These are phyloP conservation scores for Jatropha curcas DNA, from an alignment of 345 rosid genomes.

Conservation along the genomic window DNA sequence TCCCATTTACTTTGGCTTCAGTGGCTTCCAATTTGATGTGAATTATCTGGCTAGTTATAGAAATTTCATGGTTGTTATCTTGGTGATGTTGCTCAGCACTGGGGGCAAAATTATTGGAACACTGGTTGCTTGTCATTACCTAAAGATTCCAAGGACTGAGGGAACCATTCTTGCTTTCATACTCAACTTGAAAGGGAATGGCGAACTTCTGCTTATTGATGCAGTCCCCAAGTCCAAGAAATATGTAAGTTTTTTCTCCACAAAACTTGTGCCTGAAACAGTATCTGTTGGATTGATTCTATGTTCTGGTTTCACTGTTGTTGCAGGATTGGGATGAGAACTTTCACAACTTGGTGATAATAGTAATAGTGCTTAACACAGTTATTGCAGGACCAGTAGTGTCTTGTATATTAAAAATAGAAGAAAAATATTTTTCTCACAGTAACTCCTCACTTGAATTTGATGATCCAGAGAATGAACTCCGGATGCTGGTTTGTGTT, in stretches of 20 bases:
- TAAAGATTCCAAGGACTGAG: constrained; percentile 52
- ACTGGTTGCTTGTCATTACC: constrained; percentile 47
- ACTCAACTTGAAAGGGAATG: constrained; percentile 69
- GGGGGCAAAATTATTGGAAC: constrained; percentile 60
- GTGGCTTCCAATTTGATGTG: constrained; percentile 63
- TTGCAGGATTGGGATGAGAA: constrained; percentile 38
- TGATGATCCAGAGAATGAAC: constrained; percentile 51
- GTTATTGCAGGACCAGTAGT: constrained; percentile 53
- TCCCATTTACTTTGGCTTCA: constrained; percentile 76
- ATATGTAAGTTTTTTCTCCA: constrained; percentile 15
- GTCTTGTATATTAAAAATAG: constrained; percentile 40
- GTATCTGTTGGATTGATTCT: not conserved
- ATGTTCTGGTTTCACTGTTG: not conserved
- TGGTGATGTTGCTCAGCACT: constrained; percentile 44
- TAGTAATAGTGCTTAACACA: constrained; percentile 57
- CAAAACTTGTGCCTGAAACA: not conserved
- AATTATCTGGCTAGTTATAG: not conserved
- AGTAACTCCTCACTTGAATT: constrained; percentile 45
- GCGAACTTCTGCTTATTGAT: constrained; percentile 42
- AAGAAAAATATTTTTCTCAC: constrained; percentile 43
- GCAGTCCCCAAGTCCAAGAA: constrained; percentile 24
- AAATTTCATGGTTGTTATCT: constrained; percentile 21
- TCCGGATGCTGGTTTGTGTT: constrained; percentile 63
- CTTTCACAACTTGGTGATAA: constrained; percentile 49
- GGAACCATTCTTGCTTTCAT: constrained; percentile 52